Conservation (phyloP, 2,329 filamentous ascomycete genomes). For the Monosporascus sp. region DNA sequence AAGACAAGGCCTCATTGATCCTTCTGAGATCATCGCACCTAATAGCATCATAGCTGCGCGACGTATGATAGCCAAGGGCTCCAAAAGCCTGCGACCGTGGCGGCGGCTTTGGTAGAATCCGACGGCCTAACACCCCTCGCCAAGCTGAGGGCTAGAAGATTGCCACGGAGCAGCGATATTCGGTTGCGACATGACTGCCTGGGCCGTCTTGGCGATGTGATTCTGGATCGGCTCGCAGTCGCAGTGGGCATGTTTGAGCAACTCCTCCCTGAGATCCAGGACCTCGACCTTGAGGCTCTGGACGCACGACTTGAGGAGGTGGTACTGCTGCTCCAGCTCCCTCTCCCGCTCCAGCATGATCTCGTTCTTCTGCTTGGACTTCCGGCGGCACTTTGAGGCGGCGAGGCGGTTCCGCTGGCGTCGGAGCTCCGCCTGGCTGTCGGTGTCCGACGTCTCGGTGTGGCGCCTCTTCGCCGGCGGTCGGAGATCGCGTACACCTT, state of each 20-base stretch:
- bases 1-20: too few relatives aligned
- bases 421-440: not conserved
- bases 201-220: not conserved
- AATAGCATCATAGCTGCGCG: too few relatives aligned
- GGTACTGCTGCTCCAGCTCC: constrained; percentile 7
- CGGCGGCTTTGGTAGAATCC: too few relatives aligned
- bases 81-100: too few relatives aligned
- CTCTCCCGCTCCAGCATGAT: constrained; percentile 8
- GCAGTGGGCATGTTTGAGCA: constrained; percentile 9
- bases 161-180: not conserved
- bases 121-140: too few relatives aligned
- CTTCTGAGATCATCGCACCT: too few relatives aligned
- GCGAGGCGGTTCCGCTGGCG: constrained; percentile 13
- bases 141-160: too few relatives aligned
- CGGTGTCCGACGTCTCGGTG: not conserved
- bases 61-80: too few relatives aligned
- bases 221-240: constrained; percentile 7
- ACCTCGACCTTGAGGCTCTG: constrained; percentile 9
- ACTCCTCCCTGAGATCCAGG: constrained; percentile 9
- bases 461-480: not conserved
- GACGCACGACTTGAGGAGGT: constrained; percentile 7
- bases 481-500: not conserved
- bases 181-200: not conserved
- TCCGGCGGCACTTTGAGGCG: constrained; percentile 13
- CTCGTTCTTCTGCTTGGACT: constrained; percentile 10